A percentile compares a stretch with the other conserved stretches of the same genome.
Conservation (phyloP, 2,329 filamentous ascomycete genomes). For the Botrytis pseudocinerea region DNA sequence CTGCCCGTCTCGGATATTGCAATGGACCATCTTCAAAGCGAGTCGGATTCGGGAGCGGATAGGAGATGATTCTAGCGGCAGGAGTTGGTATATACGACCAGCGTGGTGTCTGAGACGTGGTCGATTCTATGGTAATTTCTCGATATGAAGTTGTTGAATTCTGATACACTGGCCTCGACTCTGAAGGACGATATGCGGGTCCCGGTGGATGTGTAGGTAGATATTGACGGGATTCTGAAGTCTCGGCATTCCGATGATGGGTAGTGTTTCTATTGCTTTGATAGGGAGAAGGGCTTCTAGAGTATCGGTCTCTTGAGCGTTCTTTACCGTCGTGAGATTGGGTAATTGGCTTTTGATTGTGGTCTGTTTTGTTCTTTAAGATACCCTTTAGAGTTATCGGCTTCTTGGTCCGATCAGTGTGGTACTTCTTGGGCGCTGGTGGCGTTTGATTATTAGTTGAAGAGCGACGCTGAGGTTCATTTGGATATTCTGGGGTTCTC, state of each 20-base stretch:
- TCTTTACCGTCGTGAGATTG: neutral
- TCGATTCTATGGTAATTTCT: neutral
- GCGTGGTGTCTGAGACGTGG: neutral
- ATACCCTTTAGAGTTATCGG: neutral
- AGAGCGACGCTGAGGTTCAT: neutral
- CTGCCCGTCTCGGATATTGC: neutral
- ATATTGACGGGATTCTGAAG: too few species aligned
- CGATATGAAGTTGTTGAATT: neutral
- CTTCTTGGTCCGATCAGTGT: neutral
- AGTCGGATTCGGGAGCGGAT: neutral
- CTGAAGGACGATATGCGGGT: neutral
- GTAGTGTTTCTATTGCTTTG: neutral
- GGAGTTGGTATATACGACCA: conserved; percentile 7
- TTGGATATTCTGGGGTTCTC: neutral
- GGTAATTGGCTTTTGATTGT: too few species aligned
- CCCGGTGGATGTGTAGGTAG: neutral
- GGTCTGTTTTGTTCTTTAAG: neutral
- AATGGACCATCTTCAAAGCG: neutral
- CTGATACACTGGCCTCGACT: neutral
- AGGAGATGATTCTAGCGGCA: neutral
- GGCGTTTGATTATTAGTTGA: neutral
- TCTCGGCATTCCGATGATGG: neutral
- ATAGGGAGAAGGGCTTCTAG: neutral
- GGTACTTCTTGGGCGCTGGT: neutral
- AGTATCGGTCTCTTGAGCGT: neutral